Conservation (phyloP, 352 stramenopile genomes). For the Saprolegnia parasitica region DNA sequence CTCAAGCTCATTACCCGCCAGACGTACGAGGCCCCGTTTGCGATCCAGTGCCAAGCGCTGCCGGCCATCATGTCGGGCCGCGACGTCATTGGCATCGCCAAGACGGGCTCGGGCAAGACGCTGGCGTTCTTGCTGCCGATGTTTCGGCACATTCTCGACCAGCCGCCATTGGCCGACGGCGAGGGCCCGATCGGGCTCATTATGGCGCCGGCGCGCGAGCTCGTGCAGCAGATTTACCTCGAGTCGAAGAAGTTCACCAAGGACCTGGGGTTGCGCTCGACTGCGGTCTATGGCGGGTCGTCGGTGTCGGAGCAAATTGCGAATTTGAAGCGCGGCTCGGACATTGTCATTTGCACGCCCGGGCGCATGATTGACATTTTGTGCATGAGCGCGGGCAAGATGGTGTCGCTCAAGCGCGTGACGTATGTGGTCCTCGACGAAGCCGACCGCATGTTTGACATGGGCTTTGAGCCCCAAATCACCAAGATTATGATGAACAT, state of each 20-base stretch:
- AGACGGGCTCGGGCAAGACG: constrained; percentile 93
- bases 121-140: constrained; percentile 90
- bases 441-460: constrained; percentile 99
- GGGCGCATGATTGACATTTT: constrained; percentile 99
- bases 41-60: constrained; percentile 95
- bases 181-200: constrained; percentile 98
- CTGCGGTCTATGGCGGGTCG: constrained; percentile 93
- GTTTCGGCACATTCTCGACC: constrained; percentile 95
- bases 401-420: constrained; percentile 95
- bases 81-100: constrained; percentile 99
- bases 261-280: constrained; percentile 86
- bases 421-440: constrained; percentile 99
- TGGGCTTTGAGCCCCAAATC: constrained; percentile 99
- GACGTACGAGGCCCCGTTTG: constrained; percentile 93
- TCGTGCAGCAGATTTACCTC: constrained; percentile 98
- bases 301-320: constrained; percentile 98
- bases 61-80: constrained; percentile 98
- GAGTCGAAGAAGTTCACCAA: constrained; percentile 95
- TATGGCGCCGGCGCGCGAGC: constrained; percentile 96
- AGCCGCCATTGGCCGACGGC: constrained; percentile 86
- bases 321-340: constrained; percentile 96
- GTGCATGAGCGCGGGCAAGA: constrained; percentile 95
- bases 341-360: constrained; percentile 98
- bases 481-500: constrained; percentile 94
- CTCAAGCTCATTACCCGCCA: constrained; percentile 92